phyloP scores from a whole-genome alignment of 768 basidiomycete species.

The Daedaleopsis sinensis region DNA sequence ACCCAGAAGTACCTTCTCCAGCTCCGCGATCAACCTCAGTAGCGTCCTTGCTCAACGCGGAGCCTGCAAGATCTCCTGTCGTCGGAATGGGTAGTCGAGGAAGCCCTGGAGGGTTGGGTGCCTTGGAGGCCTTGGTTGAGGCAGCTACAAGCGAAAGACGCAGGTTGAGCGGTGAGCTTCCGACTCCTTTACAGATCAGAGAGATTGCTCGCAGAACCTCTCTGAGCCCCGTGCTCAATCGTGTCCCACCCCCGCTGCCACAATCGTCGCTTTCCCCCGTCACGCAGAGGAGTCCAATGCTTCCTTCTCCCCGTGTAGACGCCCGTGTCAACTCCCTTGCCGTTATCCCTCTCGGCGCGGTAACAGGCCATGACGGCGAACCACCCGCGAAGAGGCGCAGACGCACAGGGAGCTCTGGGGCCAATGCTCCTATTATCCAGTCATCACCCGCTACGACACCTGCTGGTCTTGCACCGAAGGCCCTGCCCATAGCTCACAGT shows the following conservation, averaged over 20 bases:
- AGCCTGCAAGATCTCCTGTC: conserved; percentile 26
- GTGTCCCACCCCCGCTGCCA: conserved; percentile 7
- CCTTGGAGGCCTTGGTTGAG: conserved; percentile 70
- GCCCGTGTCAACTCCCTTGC: conserved; percentile 17
- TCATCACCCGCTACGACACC: background rate
- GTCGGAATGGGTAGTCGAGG: conserved; percentile 13
- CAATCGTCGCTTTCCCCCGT: conserved; percentile 12
- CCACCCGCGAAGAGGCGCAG: conserved; percentile 25
- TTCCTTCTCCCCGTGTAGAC: conserved; percentile 15
- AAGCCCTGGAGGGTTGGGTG: conserved; percentile 30
- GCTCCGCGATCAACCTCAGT: conserved; percentile 20
- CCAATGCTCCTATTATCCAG: background rate
- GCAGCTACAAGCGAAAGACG: conserved; percentile 69
- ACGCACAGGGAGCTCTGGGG: conserved; percentile 17
- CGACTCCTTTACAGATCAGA: conserved; percentile 6
- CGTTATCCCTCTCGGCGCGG: conserved; percentile 10
- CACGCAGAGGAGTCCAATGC: conserved; percentile 8
- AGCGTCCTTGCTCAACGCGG: conserved; percentile 23
- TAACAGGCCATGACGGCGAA: conserved; percentile 15
- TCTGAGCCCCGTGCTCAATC: conserved; percentile 21
- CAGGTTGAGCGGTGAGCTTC: conserved; percentile 43
- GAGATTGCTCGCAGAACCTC: conserved; percentile 16
- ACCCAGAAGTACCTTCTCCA: background rate
- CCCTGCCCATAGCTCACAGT: background rate
- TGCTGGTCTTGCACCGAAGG: background rate